Percentiles rank a stretch among this genome's conserved stretches.
phyloP scores from a whole-genome alignment of 495 filamentous ascomycete species.

The Trichoderma asperelloides region DNA sequence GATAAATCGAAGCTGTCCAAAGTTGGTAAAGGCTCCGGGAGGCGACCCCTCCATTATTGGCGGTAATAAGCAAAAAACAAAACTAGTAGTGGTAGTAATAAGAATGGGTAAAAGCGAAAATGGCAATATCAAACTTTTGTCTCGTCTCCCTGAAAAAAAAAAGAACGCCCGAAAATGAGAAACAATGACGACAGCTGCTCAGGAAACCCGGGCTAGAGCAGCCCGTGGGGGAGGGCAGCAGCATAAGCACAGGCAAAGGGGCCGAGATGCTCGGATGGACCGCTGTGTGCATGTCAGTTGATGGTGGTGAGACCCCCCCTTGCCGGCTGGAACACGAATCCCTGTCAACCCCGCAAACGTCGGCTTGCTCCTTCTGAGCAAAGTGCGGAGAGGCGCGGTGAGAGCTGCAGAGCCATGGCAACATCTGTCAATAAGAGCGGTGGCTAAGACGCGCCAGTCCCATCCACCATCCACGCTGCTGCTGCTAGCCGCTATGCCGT shows the following conservation, averaged over 20 bases:
- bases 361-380: background rate
- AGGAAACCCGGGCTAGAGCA: background rate
- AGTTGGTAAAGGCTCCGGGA: background rate
- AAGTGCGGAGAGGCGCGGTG: conserved; percentile 6
- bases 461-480: too few species aligned
- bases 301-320: background rate
- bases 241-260: background rate
- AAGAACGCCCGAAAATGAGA: background rate
- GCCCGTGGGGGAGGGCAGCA: background rate
- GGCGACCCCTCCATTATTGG: background rate
- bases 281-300: background rate
- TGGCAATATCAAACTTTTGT: conserved; percentile 3
- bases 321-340: background rate
- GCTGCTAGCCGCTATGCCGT: conserved; percentile 4
- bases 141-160: background rate
- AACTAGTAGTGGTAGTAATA: background rate
- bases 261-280: background rate
- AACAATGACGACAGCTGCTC: background rate
- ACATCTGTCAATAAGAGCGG: background rate
- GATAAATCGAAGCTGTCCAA: background rate
- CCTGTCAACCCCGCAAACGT: conserved; percentile 5
- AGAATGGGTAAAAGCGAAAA: too few species aligned
- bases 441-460: too few species aligned
- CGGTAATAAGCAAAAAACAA: background rate
- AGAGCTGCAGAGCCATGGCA: background rate